phyloP scores from a whole-genome alignment of 305 asterid species.

The Euphrasia arctica region DNA sequence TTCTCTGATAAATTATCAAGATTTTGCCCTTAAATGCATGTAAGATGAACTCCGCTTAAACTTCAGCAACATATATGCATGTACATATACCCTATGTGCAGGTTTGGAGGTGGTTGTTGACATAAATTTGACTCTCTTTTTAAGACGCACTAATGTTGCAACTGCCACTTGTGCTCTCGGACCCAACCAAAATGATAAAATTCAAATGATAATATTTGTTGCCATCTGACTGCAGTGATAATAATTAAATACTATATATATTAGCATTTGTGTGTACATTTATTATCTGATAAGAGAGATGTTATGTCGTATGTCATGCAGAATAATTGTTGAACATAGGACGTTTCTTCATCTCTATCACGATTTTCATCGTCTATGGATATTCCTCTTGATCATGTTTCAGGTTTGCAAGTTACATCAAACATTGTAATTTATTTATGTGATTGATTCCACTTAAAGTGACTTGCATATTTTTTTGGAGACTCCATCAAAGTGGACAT shows the following conservation, averaged over 20 bases:
- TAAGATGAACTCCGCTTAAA: background rate
- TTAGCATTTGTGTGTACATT: background rate
- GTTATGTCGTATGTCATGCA: background rate
- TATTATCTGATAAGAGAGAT: background rate
- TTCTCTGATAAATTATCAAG: background rate
- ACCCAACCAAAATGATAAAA: background rate
- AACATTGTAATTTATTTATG: no score
- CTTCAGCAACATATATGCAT: background rate
- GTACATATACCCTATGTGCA: background rate
- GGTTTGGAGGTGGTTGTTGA: background rate
- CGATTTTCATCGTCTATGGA: no score
- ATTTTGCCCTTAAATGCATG: background rate
- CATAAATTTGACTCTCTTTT: background rate
- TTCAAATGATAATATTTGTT: background rate
- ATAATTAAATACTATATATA: background rate
- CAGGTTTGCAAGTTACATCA: no score
- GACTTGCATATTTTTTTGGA: no score
- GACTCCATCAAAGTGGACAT: no score
- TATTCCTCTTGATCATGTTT: no score
- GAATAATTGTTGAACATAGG: background rate
- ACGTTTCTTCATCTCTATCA: no score
- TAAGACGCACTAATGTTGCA: background rate
- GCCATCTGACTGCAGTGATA: background rate
- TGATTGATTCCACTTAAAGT: no score
- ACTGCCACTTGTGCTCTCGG: background rate